Evolutionary conservation across 2,329 filamentous ascomycete species (phyloP).

Genomic region (Polychaeton citri): DNA sequence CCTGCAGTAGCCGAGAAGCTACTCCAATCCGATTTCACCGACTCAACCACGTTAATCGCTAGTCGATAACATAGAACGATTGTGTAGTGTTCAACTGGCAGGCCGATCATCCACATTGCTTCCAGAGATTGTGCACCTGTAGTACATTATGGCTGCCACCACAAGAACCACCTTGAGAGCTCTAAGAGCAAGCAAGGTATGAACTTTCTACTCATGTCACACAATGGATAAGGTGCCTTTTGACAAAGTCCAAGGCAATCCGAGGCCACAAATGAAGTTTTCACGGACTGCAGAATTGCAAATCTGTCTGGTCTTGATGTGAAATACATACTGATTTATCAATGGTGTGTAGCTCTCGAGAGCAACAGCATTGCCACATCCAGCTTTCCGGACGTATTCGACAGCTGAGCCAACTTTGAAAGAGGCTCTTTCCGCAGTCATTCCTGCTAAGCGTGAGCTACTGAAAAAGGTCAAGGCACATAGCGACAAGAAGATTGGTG

Average conservation of each 20-base stretch:
- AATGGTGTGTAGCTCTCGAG: conserved; percentile 12
- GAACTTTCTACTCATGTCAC: too few species aligned
- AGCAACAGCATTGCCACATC: conserved; percentile 8
- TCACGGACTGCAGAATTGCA: too few species aligned
- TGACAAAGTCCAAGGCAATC: too few species aligned
- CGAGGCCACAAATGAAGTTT: too few species aligned
- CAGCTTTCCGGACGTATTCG: conserved; percentile 46
- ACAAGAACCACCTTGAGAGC: conserved; percentile 49
- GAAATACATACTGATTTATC: background rate
- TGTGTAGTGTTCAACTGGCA: too few species aligned
- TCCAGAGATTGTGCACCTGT: too few species aligned
- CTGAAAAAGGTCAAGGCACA: conserved; percentile 87
- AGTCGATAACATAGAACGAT: background rate
- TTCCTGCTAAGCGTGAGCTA: conserved; percentile 86
- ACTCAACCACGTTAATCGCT: background rate
- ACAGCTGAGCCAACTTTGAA: conserved; percentile 80
- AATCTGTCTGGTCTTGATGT: too few species aligned
- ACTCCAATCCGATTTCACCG: conserved; percentile 2
- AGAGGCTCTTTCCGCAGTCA: conserved; percentile 65
- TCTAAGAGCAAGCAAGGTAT: conserved; percentile 51
- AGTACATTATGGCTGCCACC: conserved; percentile 47
- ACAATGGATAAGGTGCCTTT: too few species aligned
- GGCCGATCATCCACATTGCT: too few species aligned
- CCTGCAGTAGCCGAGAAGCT: background rate
- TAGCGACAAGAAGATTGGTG: conserved; percentile 68